Evolutionary conservation across 2,329 filamentous ascomycete species (phyloP).

Genomic region (Epichloe amarillans): DNA sequence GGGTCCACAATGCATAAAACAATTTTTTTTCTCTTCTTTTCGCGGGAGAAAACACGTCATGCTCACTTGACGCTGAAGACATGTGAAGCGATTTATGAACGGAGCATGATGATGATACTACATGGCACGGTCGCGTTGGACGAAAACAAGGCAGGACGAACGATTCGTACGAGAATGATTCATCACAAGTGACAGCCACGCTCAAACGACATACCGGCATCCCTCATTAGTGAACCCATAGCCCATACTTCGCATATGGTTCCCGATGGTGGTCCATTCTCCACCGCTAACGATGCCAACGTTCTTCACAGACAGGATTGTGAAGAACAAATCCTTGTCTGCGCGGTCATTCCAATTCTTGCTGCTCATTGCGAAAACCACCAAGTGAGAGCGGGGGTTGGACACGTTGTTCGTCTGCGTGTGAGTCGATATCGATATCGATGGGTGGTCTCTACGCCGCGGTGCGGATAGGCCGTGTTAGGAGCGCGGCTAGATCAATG

Average conservation of each 20-base stretch:
- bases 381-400: not conserved
- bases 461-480: slow-evolving; percentile 22
- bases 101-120: not conserved
- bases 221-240: slow-evolving; percentile 53
- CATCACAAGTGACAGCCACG: not conserved
- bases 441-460: slow-evolving; percentile 3
- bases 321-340: slow-evolving; percentile 51
- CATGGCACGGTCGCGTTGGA: not conserved
- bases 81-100: not conserved
- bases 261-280: slow-evolving; percentile 50
- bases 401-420: slow-evolving; percentile 4
- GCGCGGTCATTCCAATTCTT: slow-evolving; percentile 50
- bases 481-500: slow-evolving; percentile 19
- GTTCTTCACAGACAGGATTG: slow-evolving; percentile 48
- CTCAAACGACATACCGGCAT: slow-evolving; percentile 37
- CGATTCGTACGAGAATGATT: not conserved
- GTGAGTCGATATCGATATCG: slow-evolving; percentile 7
- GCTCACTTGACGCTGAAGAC: not conserved
- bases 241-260: slow-evolving; percentile 43
- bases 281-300: slow-evolving; percentile 48
- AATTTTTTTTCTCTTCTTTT: not conserved
- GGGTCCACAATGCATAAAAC: not conserved
- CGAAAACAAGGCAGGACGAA: not conserved
- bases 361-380: slow-evolving; percentile 29
- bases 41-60: too few relatives aligned